Conservation (phyloP, 1,139 yeast species). For the Candida buenavistaensis region DNA sequence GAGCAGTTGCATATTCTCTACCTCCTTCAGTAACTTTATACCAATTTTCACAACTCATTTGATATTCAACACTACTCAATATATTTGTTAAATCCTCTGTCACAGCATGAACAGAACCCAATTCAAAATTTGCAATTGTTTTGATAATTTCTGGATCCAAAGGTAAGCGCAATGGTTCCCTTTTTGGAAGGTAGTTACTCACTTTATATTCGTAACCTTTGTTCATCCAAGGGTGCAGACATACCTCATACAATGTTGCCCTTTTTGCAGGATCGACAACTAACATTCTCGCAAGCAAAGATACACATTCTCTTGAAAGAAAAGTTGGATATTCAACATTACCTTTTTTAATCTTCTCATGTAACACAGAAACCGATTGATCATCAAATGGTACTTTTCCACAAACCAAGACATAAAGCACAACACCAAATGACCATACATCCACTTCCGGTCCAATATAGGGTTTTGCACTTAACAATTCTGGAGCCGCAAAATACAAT, state of each 20-base stretch:
- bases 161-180: constrained; percentile 75
- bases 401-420: constrained; percentile 87
- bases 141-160: constrained; percentile 68
- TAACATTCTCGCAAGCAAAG: constrained; percentile 81
- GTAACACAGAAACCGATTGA: constrained; percentile 87
- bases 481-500: constrained; percentile 97
- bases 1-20: constrained; percentile 42
- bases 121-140: constrained; percentile 78
- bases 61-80: constrained; percentile 68
- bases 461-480: constrained; percentile 86
- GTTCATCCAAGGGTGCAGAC: constrained; percentile 93
- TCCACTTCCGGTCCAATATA: constrained; percentile 97
- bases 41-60: constrained; percentile 68
- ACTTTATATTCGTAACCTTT: constrained; percentile 81
- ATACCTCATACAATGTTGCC: constrained; percentile 76
- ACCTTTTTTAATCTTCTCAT: constrained; percentile 92
- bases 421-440: constrained; percentile 98
- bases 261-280: constrained; percentile 85
- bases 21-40: constrained; percentile 45
- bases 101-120: constrained; percentile 68
- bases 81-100: constrained; percentile 56
- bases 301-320: constrained; percentile 80
- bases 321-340: constrained; percentile 87
- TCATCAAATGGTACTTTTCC: constrained; percentile 99
- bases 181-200: constrained; percentile 69